Conservation (phyloP, 129 eudicot species). For the Artemisia tridentata region DNA sequence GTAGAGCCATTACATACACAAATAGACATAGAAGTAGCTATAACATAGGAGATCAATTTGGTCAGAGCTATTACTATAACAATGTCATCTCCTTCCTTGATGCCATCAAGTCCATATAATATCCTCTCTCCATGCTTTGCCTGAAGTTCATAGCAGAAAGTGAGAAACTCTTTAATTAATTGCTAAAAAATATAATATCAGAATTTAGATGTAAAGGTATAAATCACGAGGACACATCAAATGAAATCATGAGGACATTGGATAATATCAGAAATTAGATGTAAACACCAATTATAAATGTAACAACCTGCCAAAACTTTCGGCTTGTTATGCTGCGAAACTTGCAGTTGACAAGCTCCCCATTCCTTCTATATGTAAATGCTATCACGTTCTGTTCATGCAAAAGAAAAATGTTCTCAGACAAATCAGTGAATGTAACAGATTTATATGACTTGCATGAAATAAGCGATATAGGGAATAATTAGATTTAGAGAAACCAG, state of each 20-base stretch:
- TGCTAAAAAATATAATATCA: too few species aligned
- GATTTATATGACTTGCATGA: neutral
- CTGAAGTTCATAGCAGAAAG: slow-evolving; percentile 36
- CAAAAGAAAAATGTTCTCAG: neutral
- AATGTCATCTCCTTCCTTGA: slow-evolving; percentile 64
- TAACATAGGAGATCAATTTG: slow-evolving; percentile 5
- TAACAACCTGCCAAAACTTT: slow-evolving; percentile 82
- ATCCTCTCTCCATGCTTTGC: slow-evolving; percentile 64
- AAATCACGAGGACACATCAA: slow-evolving; percentile 7
- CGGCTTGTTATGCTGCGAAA: slow-evolving; percentile 50
- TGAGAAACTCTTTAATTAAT: too few species aligned
- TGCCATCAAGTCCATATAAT: slow-evolving; percentile 87
- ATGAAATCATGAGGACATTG: neutral
- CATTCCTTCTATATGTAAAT: slow-evolving; percentile 64
- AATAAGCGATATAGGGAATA: slow-evolving; percentile 1
- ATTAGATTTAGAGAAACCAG: neutral
- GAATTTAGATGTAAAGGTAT: too few species aligned
- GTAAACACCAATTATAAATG: neutral
- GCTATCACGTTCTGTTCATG: slow-evolving; percentile 65
- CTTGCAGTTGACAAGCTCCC: slow-evolving; percentile 69
- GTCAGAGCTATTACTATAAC: slow-evolving; percentile 43
- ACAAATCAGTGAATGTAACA: slow-evolving; percentile 6
- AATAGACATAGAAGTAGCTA: slow-evolving; percentile 9
- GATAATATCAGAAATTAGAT: neutral
- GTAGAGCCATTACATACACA: slow-evolving; percentile 13